Percentiles rank a stretch among this genome's conserved stretches.
phyloP scores from a whole-genome alignment of 495 filamentous ascomycete genomes.

The Jackrogersella minutella region DNA sequence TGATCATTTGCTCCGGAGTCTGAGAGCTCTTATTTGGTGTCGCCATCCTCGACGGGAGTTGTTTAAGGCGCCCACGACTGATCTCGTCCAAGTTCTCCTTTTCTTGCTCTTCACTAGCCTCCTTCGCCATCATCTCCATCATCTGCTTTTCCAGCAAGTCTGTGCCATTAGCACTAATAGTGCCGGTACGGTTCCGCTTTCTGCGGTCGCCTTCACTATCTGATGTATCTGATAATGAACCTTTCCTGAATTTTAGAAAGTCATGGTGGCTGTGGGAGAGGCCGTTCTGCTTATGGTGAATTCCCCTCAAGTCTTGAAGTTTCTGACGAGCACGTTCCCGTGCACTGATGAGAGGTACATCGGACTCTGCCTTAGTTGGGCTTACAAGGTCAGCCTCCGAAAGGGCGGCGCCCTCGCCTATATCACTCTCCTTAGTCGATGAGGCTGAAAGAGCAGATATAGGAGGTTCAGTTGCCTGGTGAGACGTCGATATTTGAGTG shows the following conservation, averaged over 20 bases:
- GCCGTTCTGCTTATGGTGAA: conserved; percentile 54
- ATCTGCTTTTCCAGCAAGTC: conserved; percentile 73
- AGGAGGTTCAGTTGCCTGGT: conserved; percentile 24
- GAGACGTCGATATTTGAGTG: conserved; percentile 15
- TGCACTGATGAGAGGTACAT: conserved; percentile 42
- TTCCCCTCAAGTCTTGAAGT: conserved; percentile 55
- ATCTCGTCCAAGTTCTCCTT: conserved; percentile 41
- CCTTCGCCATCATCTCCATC: conserved; percentile 67
- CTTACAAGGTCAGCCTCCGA: conserved; percentile 37
- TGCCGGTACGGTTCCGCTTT: conserved; percentile 47
- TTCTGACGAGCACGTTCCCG: conserved; percentile 59
- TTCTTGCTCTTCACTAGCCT: conserved; percentile 51
- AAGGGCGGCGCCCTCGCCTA: conserved; percentile 27
- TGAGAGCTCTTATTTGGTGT: conserved; percentile 46
- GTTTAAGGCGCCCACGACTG: conserved; percentile 43
- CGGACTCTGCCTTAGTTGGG: conserved; percentile 43
- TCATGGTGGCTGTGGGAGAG: conserved; percentile 51
- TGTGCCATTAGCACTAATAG: conserved; percentile 52
- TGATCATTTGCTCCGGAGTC: conserved; percentile 32
- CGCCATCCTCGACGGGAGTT: conserved; percentile 36
- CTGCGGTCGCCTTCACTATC: conserved; percentile 56
- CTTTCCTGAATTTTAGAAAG: conserved; percentile 48
- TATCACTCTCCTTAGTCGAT: conserved; percentile 18
- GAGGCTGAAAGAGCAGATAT: conserved; percentile 8
- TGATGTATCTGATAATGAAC: conserved; percentile 56